Conservation (phyloP, 345 rosid species). For the Syzygium grande region DNA sequence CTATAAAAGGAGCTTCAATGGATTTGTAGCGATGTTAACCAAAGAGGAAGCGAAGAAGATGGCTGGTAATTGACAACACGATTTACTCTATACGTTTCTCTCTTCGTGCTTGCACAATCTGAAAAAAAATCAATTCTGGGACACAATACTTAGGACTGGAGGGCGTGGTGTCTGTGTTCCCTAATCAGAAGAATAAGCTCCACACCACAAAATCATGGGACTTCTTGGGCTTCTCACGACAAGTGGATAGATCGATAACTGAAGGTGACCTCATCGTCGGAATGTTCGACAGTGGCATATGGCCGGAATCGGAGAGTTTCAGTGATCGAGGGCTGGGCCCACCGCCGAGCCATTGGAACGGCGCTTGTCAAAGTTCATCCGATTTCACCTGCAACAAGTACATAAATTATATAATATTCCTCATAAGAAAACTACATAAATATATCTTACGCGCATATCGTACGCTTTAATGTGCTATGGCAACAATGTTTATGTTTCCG, state of each 20-base stretch:
- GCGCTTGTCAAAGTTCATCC: too few species aligned
- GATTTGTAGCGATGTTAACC: constrained; percentile 17
- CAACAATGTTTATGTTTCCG: too few species aligned
- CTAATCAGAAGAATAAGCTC: constrained; percentile 13
- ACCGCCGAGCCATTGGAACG: too few species aligned
- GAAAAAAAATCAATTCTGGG: not conserved
- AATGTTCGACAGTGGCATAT: too few species aligned
- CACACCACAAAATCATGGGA: constrained; percentile 36
- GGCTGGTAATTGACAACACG: constrained; percentile 1
- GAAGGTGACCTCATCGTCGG: too few species aligned
- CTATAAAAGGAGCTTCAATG: constrained; percentile 20
- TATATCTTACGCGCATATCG: not conserved
- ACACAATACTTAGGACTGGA: constrained; percentile 8
- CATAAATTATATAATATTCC: not conserved
- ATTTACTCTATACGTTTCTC: not conserved
- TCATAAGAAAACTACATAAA: not conserved
- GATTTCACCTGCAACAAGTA: too few species aligned
- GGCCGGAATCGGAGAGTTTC: too few species aligned
- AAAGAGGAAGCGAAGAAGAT: constrained; percentile 7
- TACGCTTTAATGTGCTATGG: not conserved
- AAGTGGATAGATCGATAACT: too few species aligned
- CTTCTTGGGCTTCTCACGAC: not conserved
- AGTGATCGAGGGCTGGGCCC: too few species aligned
- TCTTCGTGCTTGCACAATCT: not conserved
- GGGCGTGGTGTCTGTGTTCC: constrained; percentile 28